These are phyloP conservation scores for Aspergillus flavus DNA, from an alignment of 2,329 filamentous ascomycete species.

Conservation along the genomic window DNA sequence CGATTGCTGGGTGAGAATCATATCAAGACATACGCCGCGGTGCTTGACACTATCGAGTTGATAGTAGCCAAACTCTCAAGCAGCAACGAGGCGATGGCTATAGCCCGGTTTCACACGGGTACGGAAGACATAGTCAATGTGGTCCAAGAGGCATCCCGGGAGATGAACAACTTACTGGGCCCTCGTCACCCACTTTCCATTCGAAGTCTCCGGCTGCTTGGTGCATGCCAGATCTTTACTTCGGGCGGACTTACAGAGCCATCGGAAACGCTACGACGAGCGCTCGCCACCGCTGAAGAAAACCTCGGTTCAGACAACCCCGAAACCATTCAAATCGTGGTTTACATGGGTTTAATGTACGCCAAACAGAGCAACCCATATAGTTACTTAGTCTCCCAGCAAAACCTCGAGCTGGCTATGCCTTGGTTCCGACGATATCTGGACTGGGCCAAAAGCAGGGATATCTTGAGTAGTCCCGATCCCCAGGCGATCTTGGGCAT, in stretches of 20 bases:
- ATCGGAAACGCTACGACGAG: slow-evolving; percentile 34
- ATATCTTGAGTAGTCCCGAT: slow-evolving; percentile 27
- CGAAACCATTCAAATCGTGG: slow-evolving; percentile 30
- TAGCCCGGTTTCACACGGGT: slow-evolving; percentile 16
- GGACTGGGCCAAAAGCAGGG: slow-evolving; percentile 27
- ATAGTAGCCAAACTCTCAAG: slow-evolving; percentile 24
- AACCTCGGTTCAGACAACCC: slow-evolving; percentile 28
- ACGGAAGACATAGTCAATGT: slow-evolving; percentile 22
- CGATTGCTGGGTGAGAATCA: slow-evolving; percentile 31
- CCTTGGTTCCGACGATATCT: slow-evolving; percentile 35
- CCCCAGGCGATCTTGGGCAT: slow-evolving; percentile 24
- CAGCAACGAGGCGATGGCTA: slow-evolving; percentile 7
- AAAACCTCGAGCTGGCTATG: slow-evolving; percentile 21
- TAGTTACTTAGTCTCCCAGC: neutral
- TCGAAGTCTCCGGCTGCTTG: slow-evolving; percentile 27
- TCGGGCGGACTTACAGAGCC: slow-evolving; percentile 22
- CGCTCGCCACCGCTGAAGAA: slow-evolving; percentile 32
- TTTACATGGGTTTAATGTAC: slow-evolving; percentile 33
- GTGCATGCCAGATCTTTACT: slow-evolving; percentile 22
- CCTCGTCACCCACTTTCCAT: slow-evolving; percentile 27
- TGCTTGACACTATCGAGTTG: slow-evolving; percentile 28
- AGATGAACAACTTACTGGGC: slow-evolving; percentile 25
- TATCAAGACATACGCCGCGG: slow-evolving; percentile 24
- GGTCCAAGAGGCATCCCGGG: slow-evolving; percentile 21
- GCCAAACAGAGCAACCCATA: slow-evolving; percentile 18